A percentile compares a stretch with the other conserved stretches of the same genome.
Evolutionary conservation across 768 basidiomycete genomes (phyloP).

Genomic region (Tulasnella sp.): DNA sequence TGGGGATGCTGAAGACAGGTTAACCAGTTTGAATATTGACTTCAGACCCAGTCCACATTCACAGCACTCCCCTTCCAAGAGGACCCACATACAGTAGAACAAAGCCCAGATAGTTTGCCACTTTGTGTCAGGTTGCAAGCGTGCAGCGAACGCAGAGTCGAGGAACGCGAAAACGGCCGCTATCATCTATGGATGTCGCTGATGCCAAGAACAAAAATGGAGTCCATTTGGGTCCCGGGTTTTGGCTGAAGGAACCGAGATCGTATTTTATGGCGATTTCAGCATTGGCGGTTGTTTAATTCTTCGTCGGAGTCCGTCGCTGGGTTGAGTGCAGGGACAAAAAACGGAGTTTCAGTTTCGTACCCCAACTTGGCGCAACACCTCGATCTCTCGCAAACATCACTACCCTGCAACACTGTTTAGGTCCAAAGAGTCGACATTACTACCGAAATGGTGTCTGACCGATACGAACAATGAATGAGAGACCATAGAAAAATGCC

Average conservation of each 20-base stretch:
- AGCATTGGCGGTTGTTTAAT: background rate
- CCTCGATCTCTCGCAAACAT: too few relatives aligned
- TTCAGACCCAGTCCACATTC: background rate
- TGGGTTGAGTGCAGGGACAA: too few relatives aligned
- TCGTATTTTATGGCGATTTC: conserved; percentile 26
- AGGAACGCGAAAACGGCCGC: conserved; percentile 30
- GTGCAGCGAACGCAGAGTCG: conserved; percentile 31
- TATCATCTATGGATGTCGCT: conserved; percentile 31
- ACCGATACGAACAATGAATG: background rate
- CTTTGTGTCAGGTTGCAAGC: conserved; percentile 30
- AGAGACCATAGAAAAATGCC: background rate
- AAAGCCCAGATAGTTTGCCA: conserved; percentile 2
- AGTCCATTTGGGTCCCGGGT: conserved; percentile 24
- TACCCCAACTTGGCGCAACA: too few relatives aligned
- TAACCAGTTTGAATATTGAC: conserved; percentile 16
- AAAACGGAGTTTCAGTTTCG: too few relatives aligned
- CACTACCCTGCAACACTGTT: too few relatives aligned
- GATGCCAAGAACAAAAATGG: conserved; percentile 31
- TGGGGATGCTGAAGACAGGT: conserved; percentile 11
- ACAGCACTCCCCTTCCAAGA: too few relatives aligned
- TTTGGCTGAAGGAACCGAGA: conserved; percentile 22
- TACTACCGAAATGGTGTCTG: too few relatives aligned
- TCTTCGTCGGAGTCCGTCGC: background rate
- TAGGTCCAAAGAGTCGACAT: too few relatives aligned
- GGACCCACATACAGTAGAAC: background rate